Conservation (phyloP, 768 basidiomycete species). For the Leccinum boreale region DNA sequence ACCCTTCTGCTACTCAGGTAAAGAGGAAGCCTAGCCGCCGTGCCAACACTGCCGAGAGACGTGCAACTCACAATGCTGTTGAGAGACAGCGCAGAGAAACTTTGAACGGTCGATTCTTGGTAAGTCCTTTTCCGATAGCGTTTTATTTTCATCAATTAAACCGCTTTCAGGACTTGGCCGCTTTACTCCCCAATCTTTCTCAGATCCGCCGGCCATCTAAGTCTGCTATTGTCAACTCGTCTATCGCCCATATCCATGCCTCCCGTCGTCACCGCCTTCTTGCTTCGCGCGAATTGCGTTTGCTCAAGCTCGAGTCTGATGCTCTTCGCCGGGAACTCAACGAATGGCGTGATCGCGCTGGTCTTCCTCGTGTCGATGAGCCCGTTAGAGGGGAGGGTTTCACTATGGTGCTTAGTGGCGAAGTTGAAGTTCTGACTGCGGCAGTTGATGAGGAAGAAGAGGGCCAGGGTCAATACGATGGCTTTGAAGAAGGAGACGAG, state of each 20-base stretch:
- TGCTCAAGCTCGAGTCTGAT: slow-evolving; percentile 78
- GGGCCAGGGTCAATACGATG: slow-evolving; percentile 35
- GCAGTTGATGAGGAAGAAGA: slow-evolving; percentile 57
- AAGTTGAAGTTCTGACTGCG: slow-evolving; percentile 60
- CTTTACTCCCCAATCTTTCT: slow-evolving; percentile 85
- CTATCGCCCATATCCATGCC: slow-evolving; percentile 83
- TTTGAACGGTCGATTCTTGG: slow-evolving; percentile 88
- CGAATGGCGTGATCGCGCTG: slow-evolving; percentile 83
- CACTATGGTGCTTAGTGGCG: slow-evolving; percentile 63
- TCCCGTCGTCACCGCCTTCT: slow-evolving; percentile 78
- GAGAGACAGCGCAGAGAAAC: slow-evolving; percentile 93
- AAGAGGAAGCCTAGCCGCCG: slow-evolving; percentile 85
- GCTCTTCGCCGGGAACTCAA: slow-evolving; percentile 88
- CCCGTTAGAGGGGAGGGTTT: slow-evolving; percentile 71
- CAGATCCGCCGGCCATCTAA: slow-evolving; percentile 93
- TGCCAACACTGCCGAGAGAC: slow-evolving; percentile 94
- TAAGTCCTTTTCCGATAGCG: slow-evolving; percentile 35
- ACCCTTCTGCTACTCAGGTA: slow-evolving; percentile 34
- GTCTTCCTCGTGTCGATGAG: slow-evolving; percentile 69
- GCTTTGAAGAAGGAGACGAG: slow-evolving; percentile 43
- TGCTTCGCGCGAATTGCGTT: slow-evolving; percentile 78
- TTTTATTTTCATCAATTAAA: slow-evolving; percentile 15
- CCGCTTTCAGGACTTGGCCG: slow-evolving; percentile 72
- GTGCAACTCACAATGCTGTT: slow-evolving; percentile 96
- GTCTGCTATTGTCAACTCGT: slow-evolving; percentile 94